Evolutionary conservation across 2,329 filamentous ascomycete species (phyloP).

Genomic region (Thermothelomyces thermophilus): DNA sequence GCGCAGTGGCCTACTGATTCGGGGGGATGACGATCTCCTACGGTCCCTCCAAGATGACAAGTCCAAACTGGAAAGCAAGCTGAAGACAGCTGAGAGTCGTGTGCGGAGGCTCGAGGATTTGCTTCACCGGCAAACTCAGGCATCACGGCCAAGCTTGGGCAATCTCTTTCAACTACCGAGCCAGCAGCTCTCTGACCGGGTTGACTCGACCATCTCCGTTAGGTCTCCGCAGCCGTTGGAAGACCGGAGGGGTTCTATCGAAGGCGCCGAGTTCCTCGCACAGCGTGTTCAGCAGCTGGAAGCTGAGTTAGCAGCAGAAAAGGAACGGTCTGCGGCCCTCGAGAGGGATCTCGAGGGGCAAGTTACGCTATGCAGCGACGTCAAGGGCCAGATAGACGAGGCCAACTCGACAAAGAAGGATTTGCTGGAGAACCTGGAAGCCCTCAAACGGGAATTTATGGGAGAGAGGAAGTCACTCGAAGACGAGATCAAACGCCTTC

Average conservation of each 20-base stretch:
- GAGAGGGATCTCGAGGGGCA: constrained; percentile 62
- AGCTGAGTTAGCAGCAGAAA: constrained; percentile 68
- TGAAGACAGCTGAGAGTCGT: constrained; percentile 80
- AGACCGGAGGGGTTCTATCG: constrained; percentile 41
- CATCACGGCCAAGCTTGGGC: constrained; percentile 46
- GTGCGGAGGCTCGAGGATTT: constrained; percentile 88
- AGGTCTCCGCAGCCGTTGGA: constrained; percentile 36
- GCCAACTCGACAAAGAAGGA: constrained; percentile 89
- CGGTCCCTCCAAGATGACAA: constrained; percentile 79
- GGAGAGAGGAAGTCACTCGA: constrained; percentile 79
- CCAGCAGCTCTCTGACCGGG: constrained; percentile 42
- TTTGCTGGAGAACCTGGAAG: constrained; percentile 89
- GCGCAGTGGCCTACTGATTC: constrained; percentile 76
- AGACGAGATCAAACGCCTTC: constrained; percentile 69
- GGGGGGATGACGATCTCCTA: constrained; percentile 79
- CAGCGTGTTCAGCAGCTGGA: constrained; percentile 60
- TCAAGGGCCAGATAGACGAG: constrained; percentile 69
- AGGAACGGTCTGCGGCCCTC: constrained; percentile 57
- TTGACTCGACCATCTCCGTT: constrained; percentile 44
- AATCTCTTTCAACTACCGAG: constrained; percentile 48
- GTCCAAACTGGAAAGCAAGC: constrained; percentile 60
- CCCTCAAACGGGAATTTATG: constrained; percentile 80
- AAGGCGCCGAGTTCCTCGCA: constrained; percentile 39
- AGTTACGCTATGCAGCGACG: constrained; percentile 51
- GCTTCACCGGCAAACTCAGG: constrained; percentile 71